A percentile compares a stretch with the other conserved stretches of the same genome.
Evolutionary conservation across 192 early-diverging fungal genomes (phyloP).

Genomic region (Coemansia interrupta): DNA sequence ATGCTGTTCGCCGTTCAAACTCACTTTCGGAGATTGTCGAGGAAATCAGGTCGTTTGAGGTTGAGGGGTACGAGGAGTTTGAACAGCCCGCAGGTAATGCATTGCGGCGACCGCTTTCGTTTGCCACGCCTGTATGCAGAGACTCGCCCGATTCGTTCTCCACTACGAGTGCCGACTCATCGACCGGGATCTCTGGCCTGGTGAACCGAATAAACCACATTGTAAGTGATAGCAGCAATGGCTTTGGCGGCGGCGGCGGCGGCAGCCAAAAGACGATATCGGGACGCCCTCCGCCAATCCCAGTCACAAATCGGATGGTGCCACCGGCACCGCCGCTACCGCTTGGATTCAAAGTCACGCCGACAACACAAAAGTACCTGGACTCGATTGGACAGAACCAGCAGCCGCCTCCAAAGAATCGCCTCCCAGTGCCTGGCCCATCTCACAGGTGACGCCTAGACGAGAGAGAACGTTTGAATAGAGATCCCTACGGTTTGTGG

Average conservation of each 20-base stretch:
- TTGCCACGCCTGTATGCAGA: constrained; percentile 11
- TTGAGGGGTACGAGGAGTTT: constrained; percentile 50
- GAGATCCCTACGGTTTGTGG: too few relatives aligned
- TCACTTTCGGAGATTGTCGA: constrained; percentile 49
- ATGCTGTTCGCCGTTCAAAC: constrained; percentile 30
- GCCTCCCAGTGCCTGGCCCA: too few relatives aligned
- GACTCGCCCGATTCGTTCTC: neutral
- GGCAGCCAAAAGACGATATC: constrained; percentile 6
- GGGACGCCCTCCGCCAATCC: constrained; percentile 26
- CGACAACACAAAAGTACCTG: constrained; percentile 50
- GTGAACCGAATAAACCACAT: constrained; percentile 43
- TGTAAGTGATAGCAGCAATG: constrained; percentile 12
- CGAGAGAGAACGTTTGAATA: too few relatives aligned
- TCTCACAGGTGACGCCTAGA: too few relatives aligned
- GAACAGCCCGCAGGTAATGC: constrained; percentile 19
- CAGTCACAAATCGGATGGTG: constrained; percentile 13
- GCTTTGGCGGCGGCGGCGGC: neutral
- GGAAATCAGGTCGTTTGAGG: constrained; percentile 44
- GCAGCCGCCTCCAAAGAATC: neutral
- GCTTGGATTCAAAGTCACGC: constrained; percentile 29
- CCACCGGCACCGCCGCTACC: neutral
- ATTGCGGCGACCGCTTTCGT: constrained; percentile 14
- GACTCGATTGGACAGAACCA: constrained; percentile 26
- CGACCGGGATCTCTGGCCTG: constrained; percentile 27
- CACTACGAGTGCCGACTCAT: neutral